phyloP scores from a whole-genome alignment of 805 yeast genomes.

The Teunomyces stri region DNA sequence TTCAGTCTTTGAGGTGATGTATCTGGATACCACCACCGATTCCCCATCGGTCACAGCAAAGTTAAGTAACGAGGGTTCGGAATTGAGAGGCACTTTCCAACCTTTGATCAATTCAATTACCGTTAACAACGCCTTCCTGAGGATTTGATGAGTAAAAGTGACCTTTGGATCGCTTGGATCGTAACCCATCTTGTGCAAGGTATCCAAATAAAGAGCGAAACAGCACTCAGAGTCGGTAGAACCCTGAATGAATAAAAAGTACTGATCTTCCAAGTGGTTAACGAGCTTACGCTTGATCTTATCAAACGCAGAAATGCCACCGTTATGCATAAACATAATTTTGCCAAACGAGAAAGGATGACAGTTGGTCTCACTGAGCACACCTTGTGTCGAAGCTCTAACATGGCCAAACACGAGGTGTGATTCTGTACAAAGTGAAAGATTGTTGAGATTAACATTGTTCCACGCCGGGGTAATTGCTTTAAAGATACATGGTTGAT shows the following conservation, averaged over 20 bases:
- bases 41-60: conserved; percentile 95
- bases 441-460: conserved; percentile 79
- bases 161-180: conserved; percentile 50
- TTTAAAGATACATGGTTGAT: conserved; percentile 87
- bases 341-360: conserved; percentile 91
- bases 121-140: conserved; percentile 66
- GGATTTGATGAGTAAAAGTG: conserved; percentile 48
- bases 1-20: conserved; percentile 83
- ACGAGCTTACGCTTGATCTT: conserved; percentile 71
- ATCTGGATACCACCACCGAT: conserved; percentile 80
- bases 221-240: conserved; percentile 95
- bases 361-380: conserved; percentile 90
- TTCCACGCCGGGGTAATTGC: conserved; percentile 99
- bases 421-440: conserved; percentile 86
- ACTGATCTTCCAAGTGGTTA: conserved; percentile 74
- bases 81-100: conserved; percentile 69
- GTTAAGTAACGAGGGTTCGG: conserved; percentile 77
- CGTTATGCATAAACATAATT: conserved; percentile 96
- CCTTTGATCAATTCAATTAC: conserved; percentile 74
- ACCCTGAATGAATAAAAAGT: conserved; percentile 80
- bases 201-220: conserved; percentile 83
- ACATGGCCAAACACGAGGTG: conserved; percentile 90
- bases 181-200: conserved; percentile 69
- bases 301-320: conserved; percentile 74
- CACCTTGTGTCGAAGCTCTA: conserved; percentile 94